Conservation (phyloP, 176 grass and related monocot genomes). For the Hyparrhenia diplandra region DNA sequence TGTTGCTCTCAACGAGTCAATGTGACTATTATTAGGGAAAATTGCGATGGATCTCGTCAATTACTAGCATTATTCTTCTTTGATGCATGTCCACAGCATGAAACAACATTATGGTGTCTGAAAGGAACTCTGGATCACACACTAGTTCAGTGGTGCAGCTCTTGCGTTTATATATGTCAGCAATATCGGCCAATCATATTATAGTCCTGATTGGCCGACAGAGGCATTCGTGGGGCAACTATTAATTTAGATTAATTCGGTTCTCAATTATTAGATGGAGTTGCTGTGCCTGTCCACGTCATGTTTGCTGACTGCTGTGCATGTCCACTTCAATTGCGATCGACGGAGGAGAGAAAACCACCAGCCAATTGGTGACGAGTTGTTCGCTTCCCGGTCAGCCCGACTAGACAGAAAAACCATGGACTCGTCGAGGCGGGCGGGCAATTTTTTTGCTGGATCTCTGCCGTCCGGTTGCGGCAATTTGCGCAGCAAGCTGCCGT, state of each 20-base stretch:
- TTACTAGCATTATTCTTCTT: not conserved
- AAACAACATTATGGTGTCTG: not conserved
- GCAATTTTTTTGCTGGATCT: not conserved
- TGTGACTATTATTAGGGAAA: not conserved
- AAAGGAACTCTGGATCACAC: not conserved
- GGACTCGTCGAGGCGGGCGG: not conserved
- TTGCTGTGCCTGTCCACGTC: not conserved
- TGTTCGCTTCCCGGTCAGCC: too few relatives aligned
- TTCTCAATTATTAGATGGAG: not conserved
- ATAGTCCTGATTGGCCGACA: too few relatives aligned
- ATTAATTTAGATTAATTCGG: not conserved
- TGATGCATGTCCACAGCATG: not conserved
- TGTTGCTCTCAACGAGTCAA: not conserved
- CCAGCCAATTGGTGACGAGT: too few relatives aligned
- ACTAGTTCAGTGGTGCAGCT: not conserved
- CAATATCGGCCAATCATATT: not conserved
- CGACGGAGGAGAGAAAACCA: too few relatives aligned
- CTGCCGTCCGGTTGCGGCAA: not conserved
- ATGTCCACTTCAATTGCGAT: too few relatives aligned
- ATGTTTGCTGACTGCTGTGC: constrained; percentile 12
- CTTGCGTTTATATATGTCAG: not conserved
- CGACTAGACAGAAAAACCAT: too few relatives aligned
- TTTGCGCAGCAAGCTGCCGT: not conserved
- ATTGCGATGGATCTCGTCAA: not conserved
- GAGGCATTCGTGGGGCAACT: not conserved